Evolutionary conservation across 2,329 filamentous ascomycete genomes (phyloP).

Genomic region (Fusarium liriodendri): DNA sequence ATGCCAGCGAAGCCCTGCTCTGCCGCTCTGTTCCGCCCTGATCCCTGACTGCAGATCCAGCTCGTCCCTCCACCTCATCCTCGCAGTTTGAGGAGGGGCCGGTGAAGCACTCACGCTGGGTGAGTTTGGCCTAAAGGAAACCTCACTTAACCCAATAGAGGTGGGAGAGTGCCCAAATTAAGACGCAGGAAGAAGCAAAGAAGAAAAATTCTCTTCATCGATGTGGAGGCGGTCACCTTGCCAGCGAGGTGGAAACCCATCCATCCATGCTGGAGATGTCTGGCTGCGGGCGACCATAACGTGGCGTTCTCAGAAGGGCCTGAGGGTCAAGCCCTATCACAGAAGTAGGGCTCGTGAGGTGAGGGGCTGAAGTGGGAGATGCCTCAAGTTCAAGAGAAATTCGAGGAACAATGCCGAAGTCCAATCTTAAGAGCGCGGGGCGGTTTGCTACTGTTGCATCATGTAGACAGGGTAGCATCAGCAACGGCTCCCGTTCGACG

Average conservation of each 20-base stretch:
- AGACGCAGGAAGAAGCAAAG: conserved; percentile 25
- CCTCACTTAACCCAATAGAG: conserved; percentile 14
- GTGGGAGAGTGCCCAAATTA: conserved; percentile 18
- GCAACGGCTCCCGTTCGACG: conserved; percentile 34
- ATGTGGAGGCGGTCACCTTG: conserved; percentile 44
- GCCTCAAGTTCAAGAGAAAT: conserved; percentile 19
- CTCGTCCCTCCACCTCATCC: conserved; percentile 36
- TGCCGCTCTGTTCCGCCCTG: conserved; percentile 26
- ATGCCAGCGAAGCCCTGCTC: conserved; percentile 23
- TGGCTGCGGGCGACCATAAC: conserved; percentile 37
- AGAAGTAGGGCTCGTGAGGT: conserved; percentile 23
- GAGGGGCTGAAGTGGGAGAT: conserved; percentile 16
- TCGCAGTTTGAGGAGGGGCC: conserved; percentile 20
- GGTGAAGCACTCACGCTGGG: conserved; percentile 23
- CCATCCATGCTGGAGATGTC: conserved; percentile 26
- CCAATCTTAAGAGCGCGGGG: conserved; percentile 29
- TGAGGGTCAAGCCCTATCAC: conserved; percentile 32
- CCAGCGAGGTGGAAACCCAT: conserved; percentile 41
- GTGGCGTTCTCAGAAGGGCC: conserved; percentile 41
- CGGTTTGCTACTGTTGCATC: conserved; percentile 31
- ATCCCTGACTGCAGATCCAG: conserved; percentile 45
- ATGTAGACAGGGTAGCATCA: conserved; percentile 27
- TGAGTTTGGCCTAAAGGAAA: conserved; percentile 25
- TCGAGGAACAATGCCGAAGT: conserved; percentile 14
- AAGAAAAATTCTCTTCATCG: conserved; percentile 38